phyloP scores from a whole-genome alignment of 2,329 filamentous ascomycete species.

The Aspergillus spinulosporus region DNA sequence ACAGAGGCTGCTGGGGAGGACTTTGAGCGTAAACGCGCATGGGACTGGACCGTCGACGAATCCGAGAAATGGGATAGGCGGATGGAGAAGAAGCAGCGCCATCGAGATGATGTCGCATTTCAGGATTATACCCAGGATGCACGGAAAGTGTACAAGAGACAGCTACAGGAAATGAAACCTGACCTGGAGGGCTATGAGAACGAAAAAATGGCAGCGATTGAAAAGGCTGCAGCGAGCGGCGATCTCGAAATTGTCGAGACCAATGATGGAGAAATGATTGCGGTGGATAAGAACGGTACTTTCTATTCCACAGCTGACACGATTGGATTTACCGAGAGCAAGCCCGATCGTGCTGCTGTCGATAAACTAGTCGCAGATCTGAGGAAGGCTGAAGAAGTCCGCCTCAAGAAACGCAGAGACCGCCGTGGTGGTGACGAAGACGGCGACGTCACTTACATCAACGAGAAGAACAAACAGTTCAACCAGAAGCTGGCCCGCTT shows the following conservation, averaged over 20 bases:
- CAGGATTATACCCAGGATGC: slow-evolving; percentile 85
- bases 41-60: slow-evolving; percentile 98
- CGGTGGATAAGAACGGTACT: slow-evolving; percentile 84
- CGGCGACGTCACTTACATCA: slow-evolving; percentile 96
- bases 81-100: slow-evolving; percentile 77
- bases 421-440: slow-evolving; percentile 79
- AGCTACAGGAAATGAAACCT: slow-evolving; percentile 73
- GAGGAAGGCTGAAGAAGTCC: slow-evolving; percentile 80
- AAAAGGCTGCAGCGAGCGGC: slow-evolving; percentile 79
- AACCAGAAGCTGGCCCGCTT: slow-evolving; percentile 95
- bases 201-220: slow-evolving; percentile 80
- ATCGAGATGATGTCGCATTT: slow-evolving; percentile 84
- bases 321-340: slow-evolving; percentile 77
- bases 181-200: slow-evolving; percentile 82
- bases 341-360: slow-evolving; percentile 80
- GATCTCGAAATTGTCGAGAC: slow-evolving; percentile 92
- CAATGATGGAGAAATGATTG: slow-evolving; percentile 90
- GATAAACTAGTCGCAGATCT: slow-evolving; percentile 85
- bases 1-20: slow-evolving; percentile 82
- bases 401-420: slow-evolving; percentile 82
- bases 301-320: slow-evolving; percentile 90
- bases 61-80: slow-evolving; percentile 91
- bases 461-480: slow-evolving; percentile 99
- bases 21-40: slow-evolving; percentile 95
- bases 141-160: slow-evolving; percentile 89